Conservation (phyloP, 2,329 filamentous ascomycete genomes). For the Graphilbum ipis-grandicollis region DNA sequence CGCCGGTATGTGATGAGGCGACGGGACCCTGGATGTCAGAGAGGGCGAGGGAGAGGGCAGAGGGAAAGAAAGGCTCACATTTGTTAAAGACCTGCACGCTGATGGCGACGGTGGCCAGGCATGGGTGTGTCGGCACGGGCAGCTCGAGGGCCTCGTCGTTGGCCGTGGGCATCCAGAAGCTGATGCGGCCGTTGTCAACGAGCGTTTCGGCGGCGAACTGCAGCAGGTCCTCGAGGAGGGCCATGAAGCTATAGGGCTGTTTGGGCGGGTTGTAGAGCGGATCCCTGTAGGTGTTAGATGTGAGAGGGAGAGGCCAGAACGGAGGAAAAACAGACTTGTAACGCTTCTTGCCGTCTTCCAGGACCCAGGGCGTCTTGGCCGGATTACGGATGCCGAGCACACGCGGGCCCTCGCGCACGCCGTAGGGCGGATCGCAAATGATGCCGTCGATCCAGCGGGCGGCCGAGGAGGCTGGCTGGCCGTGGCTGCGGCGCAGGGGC, state of each 20-base stretch:
- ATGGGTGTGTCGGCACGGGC: conserved; percentile 57
- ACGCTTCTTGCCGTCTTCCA: conserved; percentile 51
- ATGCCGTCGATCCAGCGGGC: conserved; percentile 64
- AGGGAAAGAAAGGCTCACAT: conserved; percentile 35
- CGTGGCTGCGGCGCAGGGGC: conserved; percentile 37
- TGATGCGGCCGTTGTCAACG: conserved; percentile 62
- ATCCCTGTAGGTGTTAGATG: conserved; percentile 8
- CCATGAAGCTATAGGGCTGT: conserved; percentile 76
- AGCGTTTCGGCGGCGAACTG: conserved; percentile 62
- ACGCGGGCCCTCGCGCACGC: conserved; percentile 77
- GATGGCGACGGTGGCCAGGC: conserved; percentile 53
- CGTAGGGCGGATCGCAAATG: conserved; percentile 89
- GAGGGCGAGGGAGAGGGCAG: too few relatives aligned
- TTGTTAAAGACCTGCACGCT: conserved; percentile 82
- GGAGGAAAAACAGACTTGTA: conserved; percentile 37
- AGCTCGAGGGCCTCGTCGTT: conserved; percentile 65
- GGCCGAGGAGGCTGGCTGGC: conserved; percentile 6
- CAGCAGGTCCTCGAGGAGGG: conserved; percentile 81
- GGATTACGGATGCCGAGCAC: conserved; percentile 66
- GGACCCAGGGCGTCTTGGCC: conserved; percentile 37
- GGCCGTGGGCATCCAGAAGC: conserved; percentile 95
- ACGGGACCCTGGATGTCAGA: conserved; percentile 50
- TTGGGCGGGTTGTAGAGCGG: conserved; percentile 70
- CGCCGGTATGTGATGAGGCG: conserved; percentile 75
- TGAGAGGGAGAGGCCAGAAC: background rate